Base-by-base conservation (phyloP, 2,329 filamentous ascomycete species). In the Elsinoe ampelina region DNA sequence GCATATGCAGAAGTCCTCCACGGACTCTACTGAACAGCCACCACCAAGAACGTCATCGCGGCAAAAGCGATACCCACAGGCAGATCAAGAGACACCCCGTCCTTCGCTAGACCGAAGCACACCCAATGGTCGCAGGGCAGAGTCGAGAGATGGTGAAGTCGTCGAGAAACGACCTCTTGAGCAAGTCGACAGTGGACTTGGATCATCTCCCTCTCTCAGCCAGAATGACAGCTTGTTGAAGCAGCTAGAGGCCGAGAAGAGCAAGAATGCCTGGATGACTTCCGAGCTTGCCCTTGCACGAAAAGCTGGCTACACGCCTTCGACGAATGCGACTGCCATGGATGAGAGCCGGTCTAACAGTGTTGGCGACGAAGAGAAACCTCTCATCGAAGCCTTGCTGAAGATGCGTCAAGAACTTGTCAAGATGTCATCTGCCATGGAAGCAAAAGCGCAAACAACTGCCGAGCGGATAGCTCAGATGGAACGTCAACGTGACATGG, bases 231-330 rank as follows among this genome's bases (percentile, higher is more conserved):
- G 87, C 0, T 71, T 96, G 11, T 77, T 89, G 12, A 92, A 93
- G 68, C 93, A 98, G 68, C 77, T 98, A 1, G 92, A 98, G 67
- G 79, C 83, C 7, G 80, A 85, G 2, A 88, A 89, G 65, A 93
- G 86, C 66, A 83, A 87, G 54, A 97, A 95, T 71, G 92, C 92
- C 0, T 98, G 93, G 93, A 96, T 95, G 70, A 89, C 90, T 6
- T 96, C 92, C 0, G 93, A 98, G 71, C 77, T 98, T 45, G 89
- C 95, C 58, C 76, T 98, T 61, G 95, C 93, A 5, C 84, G 87
- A 51, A 95, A 95, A 71, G 83, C 89, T 39, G 93, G 93, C 4
- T 98, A 97, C 66, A 81, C 88, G 60, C 76, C 83, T 2, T 83
- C 84, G 10, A 57, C 63, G 2, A 80, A 83, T 22, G 87, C 82